These are phyloP conservation scores for Entomortierella chlamydospora DNA, from an alignment of 192 early-diverging fungal genomes.

Conservation along the genomic window DNA sequence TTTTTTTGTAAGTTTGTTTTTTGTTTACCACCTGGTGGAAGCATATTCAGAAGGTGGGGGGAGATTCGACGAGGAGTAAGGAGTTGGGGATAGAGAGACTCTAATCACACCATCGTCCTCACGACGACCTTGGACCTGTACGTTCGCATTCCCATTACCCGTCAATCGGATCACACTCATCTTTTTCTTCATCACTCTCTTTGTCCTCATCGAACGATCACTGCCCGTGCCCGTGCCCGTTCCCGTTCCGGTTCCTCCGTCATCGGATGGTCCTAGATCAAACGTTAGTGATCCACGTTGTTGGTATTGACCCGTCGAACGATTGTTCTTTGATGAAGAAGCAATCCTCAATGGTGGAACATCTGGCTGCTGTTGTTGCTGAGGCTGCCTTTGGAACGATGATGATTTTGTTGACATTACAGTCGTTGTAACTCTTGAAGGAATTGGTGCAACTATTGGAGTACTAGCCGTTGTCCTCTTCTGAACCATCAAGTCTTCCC, in stretches of 20 bases:
- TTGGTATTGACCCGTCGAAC: not conserved
- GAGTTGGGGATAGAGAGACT: conserved; percentile 29
- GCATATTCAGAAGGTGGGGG: conserved; percentile 5
- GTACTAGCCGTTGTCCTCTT: not conserved
- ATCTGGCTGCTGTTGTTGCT: not conserved
- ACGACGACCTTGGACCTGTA: conserved; percentile 48
- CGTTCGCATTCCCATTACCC: too few relatives aligned
- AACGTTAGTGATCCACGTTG: conserved; percentile 25
- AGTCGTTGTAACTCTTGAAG: not conserved
- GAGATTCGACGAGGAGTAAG: conserved; percentile 1
- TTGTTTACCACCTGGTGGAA: not conserved
- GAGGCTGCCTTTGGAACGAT: not conserved
- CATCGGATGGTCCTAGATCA: conserved; percentile 39
- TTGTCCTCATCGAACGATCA: conserved; percentile 38
- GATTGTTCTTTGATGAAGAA: conserved; percentile 3
- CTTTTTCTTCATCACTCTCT: conserved; percentile 54
- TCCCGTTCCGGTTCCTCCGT: conserved; percentile 21
- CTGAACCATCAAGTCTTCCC: conserved; percentile 30
- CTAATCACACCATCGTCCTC: conserved; percentile 48
- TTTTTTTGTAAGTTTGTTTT: too few relatives aligned
- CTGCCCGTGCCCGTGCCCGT: conserved; percentile 40
- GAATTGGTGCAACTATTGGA: not conserved
- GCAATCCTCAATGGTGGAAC: conserved; percentile 20
- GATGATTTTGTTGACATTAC: not conserved
- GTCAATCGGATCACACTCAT: conserved; percentile 51